Conservation (phyloP, 192 early-diverging fungal genomes). For the Funneliformis geosporum region DNA sequence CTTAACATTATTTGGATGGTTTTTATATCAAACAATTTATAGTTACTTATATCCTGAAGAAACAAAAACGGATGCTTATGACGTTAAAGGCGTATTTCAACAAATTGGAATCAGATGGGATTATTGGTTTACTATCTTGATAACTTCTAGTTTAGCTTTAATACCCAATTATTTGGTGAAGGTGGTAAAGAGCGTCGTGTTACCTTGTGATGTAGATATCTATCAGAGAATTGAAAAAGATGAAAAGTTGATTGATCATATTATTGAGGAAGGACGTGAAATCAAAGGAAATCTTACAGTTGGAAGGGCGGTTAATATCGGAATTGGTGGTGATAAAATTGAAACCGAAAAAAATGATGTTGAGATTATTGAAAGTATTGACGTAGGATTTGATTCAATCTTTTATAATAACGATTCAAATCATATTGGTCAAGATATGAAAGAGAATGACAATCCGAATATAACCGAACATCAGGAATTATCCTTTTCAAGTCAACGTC, state of each 20-base stretch:
- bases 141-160: constrained; percentile 55
- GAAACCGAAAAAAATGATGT: not conserved
- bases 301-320: not conserved
- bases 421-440: not conserved
- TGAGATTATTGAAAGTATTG: not conserved
- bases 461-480: not conserved
- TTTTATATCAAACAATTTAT: constrained; percentile 64
- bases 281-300: not conserved
- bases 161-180: constrained; percentile 54
- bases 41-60: constrained; percentile 56
- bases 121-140: constrained; percentile 62
- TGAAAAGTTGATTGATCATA: not conserved
- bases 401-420: not conserved
- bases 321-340: not conserved
- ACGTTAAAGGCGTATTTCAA: constrained; percentile 57
- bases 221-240: constrained; percentile 49
- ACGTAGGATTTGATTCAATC: not conserved
- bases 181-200: constrained; percentile 41
- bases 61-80: constrained; percentile 43
- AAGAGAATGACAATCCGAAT: not conserved
- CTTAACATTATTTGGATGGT: constrained; percentile 59
- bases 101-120: constrained; percentile 42
- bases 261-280: constrained; percentile 2
- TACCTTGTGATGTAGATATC: constrained; percentile 43
- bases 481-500: not conserved